phyloP scores from a whole-genome alignment of 78 protist genomes.

The Dictyostelium citrinum region DNA sequence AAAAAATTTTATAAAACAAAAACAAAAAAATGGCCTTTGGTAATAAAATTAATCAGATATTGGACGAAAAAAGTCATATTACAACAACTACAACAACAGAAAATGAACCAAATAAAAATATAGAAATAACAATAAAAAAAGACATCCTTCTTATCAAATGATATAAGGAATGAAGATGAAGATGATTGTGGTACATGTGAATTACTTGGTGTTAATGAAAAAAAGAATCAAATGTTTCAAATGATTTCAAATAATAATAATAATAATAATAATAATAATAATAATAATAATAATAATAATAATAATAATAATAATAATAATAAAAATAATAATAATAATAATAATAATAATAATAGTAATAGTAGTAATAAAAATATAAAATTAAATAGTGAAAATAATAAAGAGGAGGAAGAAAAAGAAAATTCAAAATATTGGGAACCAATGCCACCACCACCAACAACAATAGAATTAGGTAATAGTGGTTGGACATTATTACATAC shows the following conservation, averaged over 20 bases:
- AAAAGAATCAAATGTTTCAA: conserved; percentile 64
- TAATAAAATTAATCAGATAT: neutral
- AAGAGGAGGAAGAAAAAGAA: neutral
- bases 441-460: conserved; percentile 35
- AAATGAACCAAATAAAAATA: neutral
- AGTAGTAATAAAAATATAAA: no score
- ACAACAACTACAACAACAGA: neutral
- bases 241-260: neutral
- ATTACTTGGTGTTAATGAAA: conserved; percentile 29
- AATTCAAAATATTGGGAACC: conserved; percentile 58
- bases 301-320: no score
- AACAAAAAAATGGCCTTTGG: neutral
- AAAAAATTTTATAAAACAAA: neutral
- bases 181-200: conserved; percentile 63
- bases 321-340: no score
- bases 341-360: no score
- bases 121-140: neutral
- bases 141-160: neutral
- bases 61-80: neutral
- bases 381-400: neutral
- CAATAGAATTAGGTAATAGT: conserved; percentile 62
- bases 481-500: conserved; percentile 80
- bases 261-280: neutral
- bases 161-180: neutral
- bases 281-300: no score